phyloP scores from a whole-genome alignment of 2,329 filamentous ascomycete species.

The Talaromyces sp. region DNA sequence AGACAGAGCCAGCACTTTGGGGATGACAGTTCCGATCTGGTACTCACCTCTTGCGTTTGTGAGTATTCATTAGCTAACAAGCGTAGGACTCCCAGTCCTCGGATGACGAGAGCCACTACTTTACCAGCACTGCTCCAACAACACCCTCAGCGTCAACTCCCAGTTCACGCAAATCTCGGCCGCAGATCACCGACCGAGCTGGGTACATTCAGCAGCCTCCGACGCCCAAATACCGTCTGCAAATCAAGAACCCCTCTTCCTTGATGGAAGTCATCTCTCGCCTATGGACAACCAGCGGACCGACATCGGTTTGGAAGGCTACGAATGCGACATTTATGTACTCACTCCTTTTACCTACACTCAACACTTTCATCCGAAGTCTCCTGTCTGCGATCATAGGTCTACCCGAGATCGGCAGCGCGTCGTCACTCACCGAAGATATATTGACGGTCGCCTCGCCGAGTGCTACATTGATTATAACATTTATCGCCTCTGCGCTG shows the following conservation, averaged over 20 bases:
- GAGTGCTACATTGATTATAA: conserved; percentile 72
- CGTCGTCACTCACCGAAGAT: conserved; percentile 58
- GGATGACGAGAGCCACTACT: conserved; percentile 80
- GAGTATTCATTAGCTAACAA: not conserved
- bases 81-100: conserved; percentile 44
- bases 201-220: conserved; percentile 43
- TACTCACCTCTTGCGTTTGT: conserved; percentile 23
- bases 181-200: conserved; percentile 45
- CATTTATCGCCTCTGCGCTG: conserved; percentile 60
- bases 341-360: conserved; percentile 74
- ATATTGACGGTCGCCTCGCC: conserved; percentile 79
- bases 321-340: conserved; percentile 93
- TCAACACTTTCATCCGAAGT: conserved; percentile 89
- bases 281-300: conserved; percentile 83
- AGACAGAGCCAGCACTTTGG: conserved; percentile 26
- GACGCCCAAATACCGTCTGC: conserved; percentile 58
- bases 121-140: conserved; percentile 59
- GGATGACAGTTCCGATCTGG: conserved; percentile 33
- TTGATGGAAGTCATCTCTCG: conserved; percentile 82
- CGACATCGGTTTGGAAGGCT: conserved; percentile 90
- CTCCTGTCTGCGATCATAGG: conserved; percentile 87
- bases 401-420: conserved; percentile 70
- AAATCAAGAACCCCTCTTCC: conserved; percentile 71
- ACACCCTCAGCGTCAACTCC: conserved; percentile 42
- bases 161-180: conserved; percentile 36